These are phyloP conservation scores for Hevea brasiliensis DNA, from an alignment of 345 rosid genomes.

Conservation along the genomic window DNA sequence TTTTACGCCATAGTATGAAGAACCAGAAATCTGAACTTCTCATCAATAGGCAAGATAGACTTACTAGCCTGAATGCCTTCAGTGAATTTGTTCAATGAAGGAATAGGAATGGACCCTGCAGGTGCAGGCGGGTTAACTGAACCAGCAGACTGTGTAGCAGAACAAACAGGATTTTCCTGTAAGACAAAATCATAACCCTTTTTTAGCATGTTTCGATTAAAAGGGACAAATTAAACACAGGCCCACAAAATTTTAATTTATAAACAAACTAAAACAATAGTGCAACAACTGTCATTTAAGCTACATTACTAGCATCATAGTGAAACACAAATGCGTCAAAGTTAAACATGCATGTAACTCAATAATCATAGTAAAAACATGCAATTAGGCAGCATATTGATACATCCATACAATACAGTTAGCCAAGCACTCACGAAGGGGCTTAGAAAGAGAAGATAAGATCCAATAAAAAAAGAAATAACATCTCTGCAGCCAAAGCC, in stretches of 20 bases:
- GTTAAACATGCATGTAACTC: background rate
- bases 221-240: background rate
- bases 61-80: slow-evolving; percentile 48
- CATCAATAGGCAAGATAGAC: background rate
- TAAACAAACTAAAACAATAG: background rate
- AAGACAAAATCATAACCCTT: background rate
- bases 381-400: background rate
- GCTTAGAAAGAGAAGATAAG: background rate
- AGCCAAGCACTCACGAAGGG: background rate
- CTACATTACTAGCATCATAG: background rate
- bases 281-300: too few relatives aligned
- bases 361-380: too few relatives aligned
- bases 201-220: background rate
- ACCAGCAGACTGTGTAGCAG: slow-evolving; percentile 30
- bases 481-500: background rate
- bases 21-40: background rate
- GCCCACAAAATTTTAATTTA: background rate
- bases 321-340: background rate
- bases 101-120: slow-evolving; percentile 15
- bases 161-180: slow-evolving; percentile 40
- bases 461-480: background rate
- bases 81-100: slow-evolving; percentile 29
- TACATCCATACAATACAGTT: background rate
- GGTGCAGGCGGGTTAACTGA: slow-evolving; percentile 34
- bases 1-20: background rate